Conservation (phyloP, 83 land plant species). For the Picea engelmannii region DNA sequence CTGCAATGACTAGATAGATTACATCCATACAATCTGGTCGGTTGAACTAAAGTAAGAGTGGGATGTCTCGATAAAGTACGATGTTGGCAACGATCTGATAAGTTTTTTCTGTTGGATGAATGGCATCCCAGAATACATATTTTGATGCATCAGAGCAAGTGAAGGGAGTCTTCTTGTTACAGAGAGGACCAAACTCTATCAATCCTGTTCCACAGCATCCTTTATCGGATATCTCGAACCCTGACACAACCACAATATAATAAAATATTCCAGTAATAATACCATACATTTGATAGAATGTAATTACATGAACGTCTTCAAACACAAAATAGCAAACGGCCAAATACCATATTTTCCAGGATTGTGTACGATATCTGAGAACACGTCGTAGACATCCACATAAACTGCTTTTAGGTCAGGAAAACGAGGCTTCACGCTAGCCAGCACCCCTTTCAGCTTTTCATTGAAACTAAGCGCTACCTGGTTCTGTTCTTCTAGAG, state of each 20-base stretch:
- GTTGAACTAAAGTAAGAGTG: too few relatives aligned
- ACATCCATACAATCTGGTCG: too few relatives aligned
- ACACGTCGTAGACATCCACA: too few relatives aligned
- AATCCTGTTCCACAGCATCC: constrained; percentile 59
- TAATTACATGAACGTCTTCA: background rate
- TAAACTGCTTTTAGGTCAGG: too few relatives aligned
- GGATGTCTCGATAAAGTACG: too few relatives aligned
- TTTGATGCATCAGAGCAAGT: constrained; percentile 38
- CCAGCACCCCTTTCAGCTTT: too few relatives aligned
- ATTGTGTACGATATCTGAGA: too few relatives aligned
- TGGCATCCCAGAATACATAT: constrained; percentile 71
- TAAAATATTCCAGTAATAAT: background rate
- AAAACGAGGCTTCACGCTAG: too few relatives aligned
- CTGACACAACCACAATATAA: constrained; percentile 9
- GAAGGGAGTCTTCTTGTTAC: constrained; percentile 25
- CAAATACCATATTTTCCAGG: too few relatives aligned
- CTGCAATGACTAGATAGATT: too few relatives aligned
- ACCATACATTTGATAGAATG: background rate
- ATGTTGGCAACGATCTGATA: constrained; percentile 27
- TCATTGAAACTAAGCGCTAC: too few relatives aligned
- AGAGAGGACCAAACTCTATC: constrained; percentile 27
- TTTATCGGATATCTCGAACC: constrained; percentile 30
- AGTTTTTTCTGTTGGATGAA: constrained; percentile 55
- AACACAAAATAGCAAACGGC: too few relatives aligned
- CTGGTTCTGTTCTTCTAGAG: background rate